These are phyloP conservation scores for Dactylellina haptotyla DNA, from an alignment of 2,329 filamentous ascomycete species.

Conservation along the genomic window DNA sequence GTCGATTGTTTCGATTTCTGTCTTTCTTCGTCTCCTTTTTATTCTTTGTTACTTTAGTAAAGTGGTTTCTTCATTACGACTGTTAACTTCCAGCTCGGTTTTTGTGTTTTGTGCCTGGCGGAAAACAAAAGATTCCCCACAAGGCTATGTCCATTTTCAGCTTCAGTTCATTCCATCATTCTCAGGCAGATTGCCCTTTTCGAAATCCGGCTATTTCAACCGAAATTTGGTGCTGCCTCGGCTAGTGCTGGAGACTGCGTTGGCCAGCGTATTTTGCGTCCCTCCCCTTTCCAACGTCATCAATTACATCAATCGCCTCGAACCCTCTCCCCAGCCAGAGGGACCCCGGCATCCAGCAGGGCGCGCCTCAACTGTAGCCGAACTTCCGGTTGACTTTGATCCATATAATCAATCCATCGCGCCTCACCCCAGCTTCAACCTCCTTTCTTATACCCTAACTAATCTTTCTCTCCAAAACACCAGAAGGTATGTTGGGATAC, in stretches of 20 bases:
- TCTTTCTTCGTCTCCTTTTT: too few species aligned
- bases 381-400: not conserved
- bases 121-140: constrained; percentile 35
- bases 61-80: too few species aligned
- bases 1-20: too few species aligned
- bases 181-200: constrained; percentile 22
- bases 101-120: not conserved
- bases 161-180: not conserved
- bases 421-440: too few species aligned
- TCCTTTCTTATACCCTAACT: not conserved
- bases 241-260: constrained; percentile 36
- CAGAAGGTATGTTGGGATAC: constrained; percentile 2
- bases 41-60: too few species aligned
- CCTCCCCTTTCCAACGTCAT: constrained; percentile 3
- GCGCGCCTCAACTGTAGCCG: not conserved
- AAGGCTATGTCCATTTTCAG: too few species aligned
- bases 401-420: not conserved
- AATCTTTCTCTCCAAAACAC: too few species aligned
- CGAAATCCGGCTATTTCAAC: constrained; percentile 28
- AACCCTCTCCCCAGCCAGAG: constrained; percentile 38
- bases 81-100: not conserved
- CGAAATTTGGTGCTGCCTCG: constrained; percentile 16
- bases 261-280: constrained; percentile 25
- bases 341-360: too few species aligned
- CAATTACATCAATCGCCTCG: constrained; percentile 47